Percentiles rank a stretch among this genome's conserved stretches.
phyloP scores from a whole-genome alignment of 768 basidiomycete species.

The Cystofilobasidium ferigula region DNA sequence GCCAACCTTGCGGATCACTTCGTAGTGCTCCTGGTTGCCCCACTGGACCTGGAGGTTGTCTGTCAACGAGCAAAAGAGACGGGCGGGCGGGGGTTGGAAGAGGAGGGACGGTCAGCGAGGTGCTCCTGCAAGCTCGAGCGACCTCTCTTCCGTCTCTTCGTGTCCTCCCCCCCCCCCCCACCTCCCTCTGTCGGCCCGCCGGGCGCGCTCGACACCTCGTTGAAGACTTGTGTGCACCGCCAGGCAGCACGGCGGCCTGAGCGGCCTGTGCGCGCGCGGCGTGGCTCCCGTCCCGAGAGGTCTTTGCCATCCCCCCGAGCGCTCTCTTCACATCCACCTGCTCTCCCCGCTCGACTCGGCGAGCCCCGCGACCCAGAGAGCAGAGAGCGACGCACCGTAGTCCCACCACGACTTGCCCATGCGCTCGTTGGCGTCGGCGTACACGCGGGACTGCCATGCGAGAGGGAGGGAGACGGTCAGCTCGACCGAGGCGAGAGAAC shows the following conservation, averaged over 20 bases:
- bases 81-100: not conserved
- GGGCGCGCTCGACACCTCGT: no score
- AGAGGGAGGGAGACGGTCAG: not conserved
- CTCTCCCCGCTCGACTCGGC: not conserved
- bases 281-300: no score
- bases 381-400: constrained; percentile 55
- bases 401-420: constrained; percentile 88
- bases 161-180: no score
- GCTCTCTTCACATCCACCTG: not conserved
- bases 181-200: no score
- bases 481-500: not conserved
- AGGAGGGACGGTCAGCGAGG: not conserved
- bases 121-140: no score
- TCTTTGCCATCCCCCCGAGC: not conserved
- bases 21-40: constrained; percentile 94
- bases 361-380: not conserved
- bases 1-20: constrained; percentile 92
- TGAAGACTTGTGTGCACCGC: no score
- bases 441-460: constrained; percentile 44
- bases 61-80: not conserved
- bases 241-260: no score
- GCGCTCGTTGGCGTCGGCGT: constrained; percentile 75
- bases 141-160: not conserved
- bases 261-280: no score
- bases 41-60: constrained; percentile 93